phyloP scores from a whole-genome alignment of 257 asterid genomes.

The Marsdenia floribunda region DNA sequence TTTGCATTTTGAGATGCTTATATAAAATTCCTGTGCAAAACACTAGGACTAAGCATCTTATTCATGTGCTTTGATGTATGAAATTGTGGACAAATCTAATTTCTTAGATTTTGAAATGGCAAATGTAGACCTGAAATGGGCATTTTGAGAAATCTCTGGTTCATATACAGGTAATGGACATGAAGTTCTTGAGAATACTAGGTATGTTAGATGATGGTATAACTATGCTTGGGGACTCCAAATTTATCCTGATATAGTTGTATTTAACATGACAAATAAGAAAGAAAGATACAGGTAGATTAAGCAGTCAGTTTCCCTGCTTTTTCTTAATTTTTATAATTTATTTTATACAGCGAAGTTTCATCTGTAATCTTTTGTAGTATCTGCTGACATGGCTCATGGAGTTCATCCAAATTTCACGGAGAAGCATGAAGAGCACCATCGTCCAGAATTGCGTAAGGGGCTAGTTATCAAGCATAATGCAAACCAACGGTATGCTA shows the following conservation, averaged over 20 bases:
- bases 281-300: background rate
- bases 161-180: background rate
- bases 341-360: background rate
- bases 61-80: background rate
- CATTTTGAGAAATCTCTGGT: background rate
- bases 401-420: conserved; percentile 91
- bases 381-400: conserved; percentile 99
- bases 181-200: background rate
- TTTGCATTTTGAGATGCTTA: background rate
- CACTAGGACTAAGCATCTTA: background rate
- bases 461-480: conserved; percentile 98
- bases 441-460: conserved; percentile 82
- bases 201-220: background rate
- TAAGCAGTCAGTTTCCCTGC: background rate
- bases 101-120: background rate
- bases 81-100: background rate
- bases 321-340: background rate
- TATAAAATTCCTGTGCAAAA: background rate
- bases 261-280: background rate
- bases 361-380: conserved; percentile 31
- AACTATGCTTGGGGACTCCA: conserved; percentile 1
- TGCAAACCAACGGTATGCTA: conserved; percentile 95
- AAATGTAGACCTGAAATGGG: background rate
- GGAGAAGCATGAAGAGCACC: conserved; percentile 93
- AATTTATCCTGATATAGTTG: background rate